Base-by-base conservation (phyloP, 805 yeast genomes). In the Nakazawaea siamensis region DNA sequence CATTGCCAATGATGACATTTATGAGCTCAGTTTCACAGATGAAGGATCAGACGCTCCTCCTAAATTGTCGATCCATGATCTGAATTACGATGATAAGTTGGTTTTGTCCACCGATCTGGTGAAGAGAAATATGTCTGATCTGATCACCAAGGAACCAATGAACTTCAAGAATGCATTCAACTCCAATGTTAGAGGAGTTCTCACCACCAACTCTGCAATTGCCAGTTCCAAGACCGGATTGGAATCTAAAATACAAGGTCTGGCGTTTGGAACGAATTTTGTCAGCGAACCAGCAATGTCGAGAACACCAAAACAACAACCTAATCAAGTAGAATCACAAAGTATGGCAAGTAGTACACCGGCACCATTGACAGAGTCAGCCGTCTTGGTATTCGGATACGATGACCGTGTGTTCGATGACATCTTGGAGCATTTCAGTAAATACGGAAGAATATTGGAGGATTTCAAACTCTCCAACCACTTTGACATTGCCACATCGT, bases 321-420 rank as follows among this genome's bases (percentile, higher is more conserved):
- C 27, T 8, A 27, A n/a, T 6, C 29, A 27, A 18, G 32, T 28
- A 13, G 23, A 27, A 21, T 19, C 10, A 8, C 23, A 20, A 20
- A 8, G 10, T 20, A 4, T 55, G 23, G n/a, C n/a, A n/a, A n/a
- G n/a, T n/a, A n/a, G n/a, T n/a, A n/a, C n/a, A n/a, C n/a, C n/a
- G n/a, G n/a, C n/a, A n/a, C n/a, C n/a, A n/a, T n/a, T n/a, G n/a
- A n/a, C n/a, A n/a, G 86, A 76, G 37, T 66, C 75, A 31, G 82
- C 95, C 0, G 81, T 90, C 1, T 58, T 88, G 19, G 85, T 90
- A 3, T 86, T 82, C 57, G 97, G 97, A 1, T 90, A 85, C 53
- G 86, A 94, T 1, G 94, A 87, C 48, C 66, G 75, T 2, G 66
- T 78, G 43, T 75, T 94, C 7, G 69, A 68, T 21, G 67, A 68